Percentiles rank a stretch among this genome's conserved stretches.
phyloP scores from a whole-genome alignment of 2,329 filamentous ascomycete species.

The Pleochaeta shiraiana region DNA sequence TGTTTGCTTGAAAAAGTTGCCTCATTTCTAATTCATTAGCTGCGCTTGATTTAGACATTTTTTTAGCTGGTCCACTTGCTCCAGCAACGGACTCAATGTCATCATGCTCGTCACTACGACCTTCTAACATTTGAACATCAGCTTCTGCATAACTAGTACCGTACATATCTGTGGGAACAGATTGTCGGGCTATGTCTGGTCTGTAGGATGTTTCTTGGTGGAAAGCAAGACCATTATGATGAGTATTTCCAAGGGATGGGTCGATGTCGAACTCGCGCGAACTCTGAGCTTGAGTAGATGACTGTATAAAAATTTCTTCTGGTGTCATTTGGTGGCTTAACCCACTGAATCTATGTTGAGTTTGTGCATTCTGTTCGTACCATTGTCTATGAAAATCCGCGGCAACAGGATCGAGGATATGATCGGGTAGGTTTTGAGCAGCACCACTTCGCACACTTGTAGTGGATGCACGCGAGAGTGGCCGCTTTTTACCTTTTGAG shows the following conservation, averaged over 20 bases:
- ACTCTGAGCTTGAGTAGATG: constrained; percentile 31
- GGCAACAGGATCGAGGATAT: constrained; percentile 13
- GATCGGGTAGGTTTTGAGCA: constrained; percentile 15
- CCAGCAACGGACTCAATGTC: constrained; percentile 31
- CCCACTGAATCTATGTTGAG: constrained; percentile 14
- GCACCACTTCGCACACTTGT: constrained; percentile 23
- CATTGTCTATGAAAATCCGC: constrained; percentile 17
- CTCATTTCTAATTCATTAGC: constrained; percentile 68
- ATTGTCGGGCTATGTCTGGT: constrained; percentile 23
- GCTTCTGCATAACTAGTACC: constrained; percentile 32
- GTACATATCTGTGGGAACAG: constrained; percentile 32
- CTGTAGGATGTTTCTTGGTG: constrained; percentile 22
- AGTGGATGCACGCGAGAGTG: constrained; percentile 26
- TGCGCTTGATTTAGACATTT: constrained; percentile 42
- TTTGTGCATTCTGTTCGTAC: constrained; percentile 16
- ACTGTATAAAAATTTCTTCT: constrained; percentile 37
- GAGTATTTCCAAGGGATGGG: constrained; percentile 26
- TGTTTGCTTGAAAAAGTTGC: constrained; percentile 48
- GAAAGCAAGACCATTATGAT: constrained; percentile 24
- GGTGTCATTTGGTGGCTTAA: constrained; percentile 24
- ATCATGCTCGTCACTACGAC: constrained; percentile 30
- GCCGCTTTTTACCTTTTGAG: constrained; percentile 22
- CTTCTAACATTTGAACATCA: constrained; percentile 37
- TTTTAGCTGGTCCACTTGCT: constrained; percentile 27
- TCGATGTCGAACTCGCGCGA: constrained; percentile 28